Conservation (phyloP, 257 asterid species). For the Nicotiana paniculata region DNA sequence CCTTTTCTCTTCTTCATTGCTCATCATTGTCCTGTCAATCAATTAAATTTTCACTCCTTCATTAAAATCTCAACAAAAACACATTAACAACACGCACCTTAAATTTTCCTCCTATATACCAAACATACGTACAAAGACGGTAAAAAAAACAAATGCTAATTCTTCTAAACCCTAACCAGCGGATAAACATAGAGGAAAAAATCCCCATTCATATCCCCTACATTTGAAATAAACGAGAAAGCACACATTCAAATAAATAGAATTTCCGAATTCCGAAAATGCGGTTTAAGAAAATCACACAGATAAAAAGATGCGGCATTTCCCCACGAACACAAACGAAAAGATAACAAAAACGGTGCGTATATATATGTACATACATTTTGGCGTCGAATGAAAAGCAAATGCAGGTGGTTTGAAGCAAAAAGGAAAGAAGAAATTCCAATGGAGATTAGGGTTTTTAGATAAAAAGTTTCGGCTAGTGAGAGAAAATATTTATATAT, state of each 20-base stretch:
- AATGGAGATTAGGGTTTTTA: constrained; percentile 18
- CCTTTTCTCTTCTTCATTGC: constrained; percentile 89
- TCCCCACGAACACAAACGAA: neutral
- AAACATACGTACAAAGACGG: neutral
- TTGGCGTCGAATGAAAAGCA: constrained; percentile 3
- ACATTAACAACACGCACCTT: neutral
- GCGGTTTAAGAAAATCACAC: neutral
- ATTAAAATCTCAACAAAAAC: neutral
- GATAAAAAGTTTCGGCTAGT: neutral
- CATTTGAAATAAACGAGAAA: neutral
- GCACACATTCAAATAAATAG: neutral
- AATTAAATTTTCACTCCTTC: neutral
- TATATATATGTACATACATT: neutral
- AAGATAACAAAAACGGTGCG: neutral
- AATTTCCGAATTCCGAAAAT: neutral
- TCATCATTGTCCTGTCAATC: constrained; percentile 50
- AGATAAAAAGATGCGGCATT: neutral
- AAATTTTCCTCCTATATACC: neutral
- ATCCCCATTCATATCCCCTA: neutral
- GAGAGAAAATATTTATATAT: neutral
- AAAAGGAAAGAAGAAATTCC: constrained; percentile 24
- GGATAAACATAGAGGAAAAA: neutral
- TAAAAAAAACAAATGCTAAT: neutral
- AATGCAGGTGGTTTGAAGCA: constrained; percentile 3
- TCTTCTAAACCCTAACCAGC: neutral